phyloP scores from a whole-genome alignment of 2,329 filamentous ascomycete genomes.

The Metarhizium album region DNA sequence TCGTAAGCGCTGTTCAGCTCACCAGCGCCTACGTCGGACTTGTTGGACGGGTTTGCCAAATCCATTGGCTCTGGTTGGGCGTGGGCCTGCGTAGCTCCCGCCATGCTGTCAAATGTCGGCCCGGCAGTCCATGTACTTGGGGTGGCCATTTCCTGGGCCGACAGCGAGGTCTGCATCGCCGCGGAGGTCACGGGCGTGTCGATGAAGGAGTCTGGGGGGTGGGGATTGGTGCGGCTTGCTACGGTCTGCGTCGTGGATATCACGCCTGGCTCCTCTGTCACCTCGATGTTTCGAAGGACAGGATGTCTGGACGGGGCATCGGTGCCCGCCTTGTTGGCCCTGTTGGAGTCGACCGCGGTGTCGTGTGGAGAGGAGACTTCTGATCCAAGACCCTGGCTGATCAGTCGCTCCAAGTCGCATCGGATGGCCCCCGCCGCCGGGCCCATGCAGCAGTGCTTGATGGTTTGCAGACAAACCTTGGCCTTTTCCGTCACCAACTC shows the following conservation, averaged over 20 bases:
- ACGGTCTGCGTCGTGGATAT: constrained; percentile 4
- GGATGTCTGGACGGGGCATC: constrained; percentile 7
- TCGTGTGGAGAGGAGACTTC: constrained; percentile 10
- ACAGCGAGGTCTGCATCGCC: not conserved
- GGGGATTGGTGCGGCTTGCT: not conserved
- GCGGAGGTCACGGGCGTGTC: not conserved
- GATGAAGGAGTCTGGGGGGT: not conserved
- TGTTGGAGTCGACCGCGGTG: constrained; percentile 4
- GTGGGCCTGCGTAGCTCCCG: not conserved
- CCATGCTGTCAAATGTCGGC: not conserved
- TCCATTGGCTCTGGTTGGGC: constrained; percentile 10
- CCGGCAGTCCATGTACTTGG: constrained; percentile 1
- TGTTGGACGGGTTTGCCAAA: constrained; percentile 8
- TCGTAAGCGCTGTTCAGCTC: constrained; percentile 42
- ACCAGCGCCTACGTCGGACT: constrained; percentile 23
- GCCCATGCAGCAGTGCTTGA: constrained; percentile 39
- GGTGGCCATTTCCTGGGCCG: not conserved
- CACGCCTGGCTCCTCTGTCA: constrained; percentile 19
- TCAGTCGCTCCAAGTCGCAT: constrained; percentile 40
- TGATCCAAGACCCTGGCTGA: constrained; percentile 31
- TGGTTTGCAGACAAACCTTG: constrained; percentile 38
- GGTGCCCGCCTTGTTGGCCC: constrained; percentile 1
- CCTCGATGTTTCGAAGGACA: constrained; percentile 14
- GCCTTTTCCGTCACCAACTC: constrained; percentile 39
- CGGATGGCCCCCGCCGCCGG: constrained; percentile 37